Base-by-base conservation (phyloP, 345 rosid genomes). In the Aquilaria sinensis region DNA sequence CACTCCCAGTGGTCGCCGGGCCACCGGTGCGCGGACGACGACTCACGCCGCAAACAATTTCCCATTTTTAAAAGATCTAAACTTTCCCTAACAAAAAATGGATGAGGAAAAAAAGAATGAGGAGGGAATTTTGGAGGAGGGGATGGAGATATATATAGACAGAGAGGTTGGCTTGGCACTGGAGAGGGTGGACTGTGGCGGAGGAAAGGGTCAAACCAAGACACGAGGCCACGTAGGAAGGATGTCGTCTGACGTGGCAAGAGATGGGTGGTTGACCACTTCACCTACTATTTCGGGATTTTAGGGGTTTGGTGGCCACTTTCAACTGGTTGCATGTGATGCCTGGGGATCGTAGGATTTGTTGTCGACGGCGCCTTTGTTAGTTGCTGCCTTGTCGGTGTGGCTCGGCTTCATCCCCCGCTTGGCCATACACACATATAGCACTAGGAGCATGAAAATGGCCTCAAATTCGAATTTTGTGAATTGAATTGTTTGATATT, bases 1-100 rank as follows among this genome's bases (percentile, higher is more conserved):
- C 84, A 81, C 3, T 70, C 72, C 86, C 84, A 81, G 64, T 84
- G 79, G 29, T 81, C 84, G 15, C 89, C 83, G 49, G 78, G 81
- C 89, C 83, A 77, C 49, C 70, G 80, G 68, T 37, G 43, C 7
- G 23, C 0, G 43, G 71, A 50, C 32, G 72, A 50, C 13, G 82
- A 76, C 37, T 70, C 73, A 48, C 54, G 80, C 51, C 69, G 13
- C 15, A 82, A 10, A 68, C 85, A 82, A 56, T 85, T 85, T 6
- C 90, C 87, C 90, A 85, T 81, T 41, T 34, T 1, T 58, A 3
- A 15, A 9, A 2, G 2, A 51, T 10, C 1, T 5, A 14, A 32
- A 9, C 3, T 30, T 10, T 64, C 10, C 2, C 3, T n/a, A 9
- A 31, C 11, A 15, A 49, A 31, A 58, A 65, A 13, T 66, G 72